Base-by-base conservation (phyloP, 177 flowering plant species). In the Vitis hybrid region DNA sequence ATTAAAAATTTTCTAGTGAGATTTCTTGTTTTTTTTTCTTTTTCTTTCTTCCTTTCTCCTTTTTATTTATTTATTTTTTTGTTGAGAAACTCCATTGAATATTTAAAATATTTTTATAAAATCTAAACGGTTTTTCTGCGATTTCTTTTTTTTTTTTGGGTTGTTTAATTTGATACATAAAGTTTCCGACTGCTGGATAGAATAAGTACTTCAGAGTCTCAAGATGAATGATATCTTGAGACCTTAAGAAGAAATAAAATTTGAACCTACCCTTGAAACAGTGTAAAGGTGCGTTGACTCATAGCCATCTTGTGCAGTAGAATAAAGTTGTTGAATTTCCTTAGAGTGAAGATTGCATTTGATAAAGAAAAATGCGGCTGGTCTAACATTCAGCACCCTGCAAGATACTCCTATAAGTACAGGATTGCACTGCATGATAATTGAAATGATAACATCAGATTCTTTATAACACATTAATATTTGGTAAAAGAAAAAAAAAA, bases 251-350 rank as follows among this genome's bases (percentile, higher is more conserved):
- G 55, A 67, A 45, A 57, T 6, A n/a, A 59, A 69, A 76, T 45
- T 60, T 60, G 58, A 68, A 84, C 90, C 76, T 16, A 94, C 98
- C 93, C 72, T 66, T 66, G 88, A 68, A 71, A 90, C 86, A 57
- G 94, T 70, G 69, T 72, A 86, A 57, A 96, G 90, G 55, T 84
- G 86, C 10, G 97, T 92, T n/a, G 98, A 96, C 75, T 96, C 99
- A 73, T 75, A 96, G 75, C 94, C 85, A 82, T 96, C 98, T 78
- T 88, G 87, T 67, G 98, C 99, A 64, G 31, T 86, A 58, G 82
- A 68, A 77, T 96, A 93, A 5, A 89, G 72, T 45, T 85, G 74
- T 39, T 85, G 90, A 74, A 96, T 80, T 80, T 89, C 93, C 50
- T 82, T 22, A n/a, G 97, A 87, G 18, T 77, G 75, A 56, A 93